phyloP scores from a whole-genome alignment of 192 early-diverging fungal species.

The Fimicolochytrium jonesii region DNA sequence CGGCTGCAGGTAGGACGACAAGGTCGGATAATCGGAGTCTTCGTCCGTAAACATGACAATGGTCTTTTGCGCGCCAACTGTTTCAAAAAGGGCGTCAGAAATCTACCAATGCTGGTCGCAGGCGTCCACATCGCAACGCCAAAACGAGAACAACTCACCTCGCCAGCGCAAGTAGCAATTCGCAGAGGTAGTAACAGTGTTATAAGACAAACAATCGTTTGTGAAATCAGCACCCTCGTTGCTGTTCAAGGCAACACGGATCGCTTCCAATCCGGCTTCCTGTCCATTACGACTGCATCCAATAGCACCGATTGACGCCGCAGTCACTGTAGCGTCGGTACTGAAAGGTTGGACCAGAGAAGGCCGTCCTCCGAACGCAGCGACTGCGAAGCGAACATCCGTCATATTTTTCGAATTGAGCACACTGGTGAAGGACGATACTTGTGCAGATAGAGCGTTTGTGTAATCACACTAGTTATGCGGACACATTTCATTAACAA shows the following conservation, averaged over 20 bases:
- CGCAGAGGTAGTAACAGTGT: too few species aligned
- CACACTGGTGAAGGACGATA: too few species aligned
- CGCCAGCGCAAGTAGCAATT: too few species aligned
- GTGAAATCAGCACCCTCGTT: slow-evolving; percentile 27
- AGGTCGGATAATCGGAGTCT: slow-evolving; percentile 30
- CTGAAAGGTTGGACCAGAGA: slow-evolving; percentile 23
- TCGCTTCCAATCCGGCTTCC: slow-evolving; percentile 36
- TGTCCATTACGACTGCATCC: slow-evolving; percentile 27
- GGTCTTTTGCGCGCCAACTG: too few species aligned
- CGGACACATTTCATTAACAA: too few species aligned
- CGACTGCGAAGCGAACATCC: slow-evolving; percentile 33
- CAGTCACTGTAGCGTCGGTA: slow-evolving; percentile 13
- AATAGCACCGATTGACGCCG: slow-evolving; percentile 10
- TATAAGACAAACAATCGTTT: neutral
- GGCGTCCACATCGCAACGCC: slow-evolving; percentile 11
- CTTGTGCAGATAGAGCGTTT: too few species aligned
- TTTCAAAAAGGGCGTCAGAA: too few species aligned
- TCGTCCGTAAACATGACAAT: slow-evolving; percentile 41
- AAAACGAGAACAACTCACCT: slow-evolving; percentile 14
- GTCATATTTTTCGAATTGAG: slow-evolving; percentile 15
- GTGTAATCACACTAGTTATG: too few species aligned
- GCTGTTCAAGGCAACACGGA: slow-evolving; percentile 27
- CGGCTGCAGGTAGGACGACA: slow-evolving; percentile 1
- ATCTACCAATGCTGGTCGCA: too few species aligned
- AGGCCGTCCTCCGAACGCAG: slow-evolving; percentile 30